Evolutionary conservation across 2,329 filamentous ascomycete genomes (phyloP).

Genomic region (Aspergillus fijiensis): DNA sequence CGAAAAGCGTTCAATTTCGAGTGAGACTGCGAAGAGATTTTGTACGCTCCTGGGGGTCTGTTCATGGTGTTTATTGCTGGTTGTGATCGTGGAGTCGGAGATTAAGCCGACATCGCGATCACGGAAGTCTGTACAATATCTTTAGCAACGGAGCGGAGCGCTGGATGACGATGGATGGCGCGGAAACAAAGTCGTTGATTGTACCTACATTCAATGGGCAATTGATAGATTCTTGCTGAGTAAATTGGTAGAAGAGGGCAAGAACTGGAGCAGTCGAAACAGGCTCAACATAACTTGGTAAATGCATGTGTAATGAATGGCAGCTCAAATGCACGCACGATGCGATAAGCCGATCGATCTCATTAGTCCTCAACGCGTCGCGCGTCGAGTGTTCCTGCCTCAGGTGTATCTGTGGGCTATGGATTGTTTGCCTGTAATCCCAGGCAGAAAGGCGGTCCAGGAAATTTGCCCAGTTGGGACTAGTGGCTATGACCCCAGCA

Average conservation of each 20-base stretch:
- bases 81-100: conserved; percentile 12
- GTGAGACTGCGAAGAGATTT: conserved; percentile 54
- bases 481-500: conserved; percentile 29
- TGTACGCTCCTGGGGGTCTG: conserved; percentile 24
- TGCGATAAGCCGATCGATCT: conserved; percentile 15
- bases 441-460: conserved; percentile 28
- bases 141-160: conserved; percentile 6
- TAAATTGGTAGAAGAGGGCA: background rate
- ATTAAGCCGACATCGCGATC: conserved; percentile 26
- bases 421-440: conserved; percentile 15
- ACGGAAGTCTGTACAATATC: conserved; percentile 12
- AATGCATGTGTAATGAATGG: conserved; percentile 4
- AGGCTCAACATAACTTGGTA: conserved; percentile 1
- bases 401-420: conserved; percentile 13
- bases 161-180: background rate
- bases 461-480: conserved; percentile 26
- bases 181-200: background rate
- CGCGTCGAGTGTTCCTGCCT: conserved; percentile 29
- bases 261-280: background rate
- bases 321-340: conserved; percentile 14
- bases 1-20: conserved; percentile 57
- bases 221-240: background rate
- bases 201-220: background rate
- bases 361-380: conserved; percentile 27
- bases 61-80: conserved; percentile 26